Base-by-base conservation (phyloP, 805 yeast species). In the Cyberlindnera japonica region DNA sequence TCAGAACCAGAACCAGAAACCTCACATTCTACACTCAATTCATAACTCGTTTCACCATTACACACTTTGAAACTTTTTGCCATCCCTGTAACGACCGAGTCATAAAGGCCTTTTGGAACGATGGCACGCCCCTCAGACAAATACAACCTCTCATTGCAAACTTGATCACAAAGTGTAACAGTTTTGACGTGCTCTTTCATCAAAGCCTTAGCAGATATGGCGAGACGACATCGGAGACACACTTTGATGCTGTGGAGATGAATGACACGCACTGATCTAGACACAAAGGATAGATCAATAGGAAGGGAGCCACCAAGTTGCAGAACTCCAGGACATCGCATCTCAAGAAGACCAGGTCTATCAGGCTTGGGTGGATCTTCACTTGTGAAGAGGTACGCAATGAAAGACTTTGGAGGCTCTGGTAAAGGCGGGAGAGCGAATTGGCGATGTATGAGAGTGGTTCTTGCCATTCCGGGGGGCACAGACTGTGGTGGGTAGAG, bases 351-450 rank as follows among this genome's bases (percentile, higher is more conserved):
- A 2, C 35, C 22, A 1, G 37, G 38, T 6, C 38, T 18, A 2
- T 39, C 41, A 2, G 47, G 43, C n/a, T 28, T 21, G 3, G 36
- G 35, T 8, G 37, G 38, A 4, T 41, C 43, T 13, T 35, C 46
- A 8, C 46, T 43, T 24, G 35, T 30, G 11, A 43, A 14, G 14
- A 43, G 16, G 3, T 36, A 35, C 13, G 41, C 25, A 2, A 43
- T 16, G 35, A 43, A 39, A 2, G 46, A 43, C 24, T 38, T 41
- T 18, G 39, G 43, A 9, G 47, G 47, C 25, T 27, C 31, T 9
- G 35, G 41, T 2, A 37, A 29, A 1, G 40, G 43, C 2, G 43
- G 36, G 2, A 43, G n/a, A 9, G 37, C 17, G 28, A 39, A 36
- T 13, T 25, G 24, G 10, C 26, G 34, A 16, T 43, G 43, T 18